A percentile compares a stretch with the other conserved stretches of the same genome.
Conservation (phyloP, 2,329 filamentous ascomycete genomes). For the Capronia americana region DNA sequence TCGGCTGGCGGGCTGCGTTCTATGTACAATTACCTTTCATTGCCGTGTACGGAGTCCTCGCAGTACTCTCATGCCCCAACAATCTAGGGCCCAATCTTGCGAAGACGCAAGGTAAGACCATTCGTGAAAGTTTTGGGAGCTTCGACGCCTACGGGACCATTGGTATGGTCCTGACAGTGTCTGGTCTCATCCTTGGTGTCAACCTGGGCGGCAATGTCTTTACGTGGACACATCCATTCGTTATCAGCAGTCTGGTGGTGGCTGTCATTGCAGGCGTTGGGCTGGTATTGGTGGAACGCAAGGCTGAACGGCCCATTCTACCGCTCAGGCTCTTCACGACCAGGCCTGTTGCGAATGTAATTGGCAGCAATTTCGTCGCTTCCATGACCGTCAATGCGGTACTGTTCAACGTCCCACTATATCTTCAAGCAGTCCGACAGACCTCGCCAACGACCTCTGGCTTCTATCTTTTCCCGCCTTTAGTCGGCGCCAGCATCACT, state of each 20-base stretch:
- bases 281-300: constrained; percentile 61
- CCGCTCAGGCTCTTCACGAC: constrained; percentile 60
- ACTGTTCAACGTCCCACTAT: constrained; percentile 70
- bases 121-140: constrained; percentile 58
- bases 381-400: constrained; percentile 61
- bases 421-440: constrained; percentile 72
- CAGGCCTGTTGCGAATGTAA: constrained; percentile 63
- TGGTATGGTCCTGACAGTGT: constrained; percentile 60
- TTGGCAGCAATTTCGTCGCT: constrained; percentile 61
- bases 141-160: constrained; percentile 65
- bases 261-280: constrained; percentile 57
- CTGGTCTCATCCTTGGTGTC: constrained; percentile 65
- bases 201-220: constrained; percentile 69
- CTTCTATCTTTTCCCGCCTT: constrained; percentile 69
- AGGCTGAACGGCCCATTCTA: constrained; percentile 64
- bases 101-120: constrained; percentile 51
- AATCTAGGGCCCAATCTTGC: constrained; percentile 57
- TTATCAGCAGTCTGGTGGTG: constrained; percentile 59
- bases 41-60: constrained; percentile 55
- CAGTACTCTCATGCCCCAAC: constrained; percentile 49
- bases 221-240: constrained; percentile 67
- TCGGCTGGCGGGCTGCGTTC: constrained; percentile 79
- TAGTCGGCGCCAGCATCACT: constrained; percentile 53
- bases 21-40: constrained; percentile 65
- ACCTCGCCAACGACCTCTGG: constrained; percentile 70